Base-by-base conservation (phyloP, 2,329 filamentous ascomycete species). In the Diaporthe australafricana region DNA sequence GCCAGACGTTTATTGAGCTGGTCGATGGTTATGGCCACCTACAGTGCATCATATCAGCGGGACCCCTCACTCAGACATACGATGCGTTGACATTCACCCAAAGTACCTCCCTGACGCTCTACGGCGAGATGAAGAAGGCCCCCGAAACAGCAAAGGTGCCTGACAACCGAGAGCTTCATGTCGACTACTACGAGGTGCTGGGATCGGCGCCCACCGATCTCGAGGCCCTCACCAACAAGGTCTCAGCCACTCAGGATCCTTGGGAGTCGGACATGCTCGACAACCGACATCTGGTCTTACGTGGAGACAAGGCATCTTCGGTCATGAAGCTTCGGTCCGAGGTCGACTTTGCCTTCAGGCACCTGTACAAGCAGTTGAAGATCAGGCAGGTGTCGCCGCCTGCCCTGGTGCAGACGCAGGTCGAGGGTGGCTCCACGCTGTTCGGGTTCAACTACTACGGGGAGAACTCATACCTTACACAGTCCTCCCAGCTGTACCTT, bases 401-500 rank as follows among this genome's bases (percentile, higher is more conserved):
- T 2, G 94, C 94, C 40, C 92, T 97, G 82, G 96, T 98, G 73
- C 96, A 97, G 86, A 98, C 96, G 22, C 93, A 98, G 84, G 94
- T 97, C 79, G 95, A 98, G 84, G 95, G 95, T 75, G 95, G 95
- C 70, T 90, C 93, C 77, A 98, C 95, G 4, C 91, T 98, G 47
- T 98, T 98, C 89, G 91, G 90, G 73, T 93, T 97, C 78, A 79
- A 80, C 57, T 83, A 83, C 77, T 83, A 82, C 72, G 91, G 89
- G 77, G 91, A 98, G 83, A 89, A 92, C 77, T 93, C 96, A 72
- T 99, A 95, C 86, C 90, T 99, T 74, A 98, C 96, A 5, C 96
- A 99, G 84, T 98, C 95, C 4, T 97, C 94, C 42, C 96, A 99
- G 84, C 90, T 99, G 68, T 99, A 99, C 84, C 93, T 99, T 72